Evolutionary conservation across 2,329 filamentous ascomycete species (phyloP).

Genomic region (Pseudopyricularia javanii): DNA sequence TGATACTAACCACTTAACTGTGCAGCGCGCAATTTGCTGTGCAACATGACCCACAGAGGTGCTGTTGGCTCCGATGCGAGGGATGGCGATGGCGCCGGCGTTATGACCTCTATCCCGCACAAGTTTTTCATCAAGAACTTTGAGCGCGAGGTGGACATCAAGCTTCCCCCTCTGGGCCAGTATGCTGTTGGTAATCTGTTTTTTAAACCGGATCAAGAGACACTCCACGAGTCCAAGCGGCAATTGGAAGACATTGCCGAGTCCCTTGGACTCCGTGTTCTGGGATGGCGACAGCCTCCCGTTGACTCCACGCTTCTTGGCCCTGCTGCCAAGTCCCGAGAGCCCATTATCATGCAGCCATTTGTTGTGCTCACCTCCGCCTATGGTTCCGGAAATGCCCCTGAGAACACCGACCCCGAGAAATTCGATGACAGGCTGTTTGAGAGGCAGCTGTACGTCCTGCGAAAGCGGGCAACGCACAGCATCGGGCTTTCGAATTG

Average conservation of each 20-base stretch:
- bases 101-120: constrained; percentile 98
- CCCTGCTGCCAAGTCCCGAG: constrained; percentile 82
- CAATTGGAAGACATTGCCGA: constrained; percentile 92
- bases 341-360: constrained; percentile 90
- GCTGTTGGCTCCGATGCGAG: constrained; percentile 95
- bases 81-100: constrained; percentile 95
- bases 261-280: constrained; percentile 72
- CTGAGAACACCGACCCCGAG: constrained; percentile 65
- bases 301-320: constrained; percentile 87
- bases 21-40: constrained; percentile 78
- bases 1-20: background rate
- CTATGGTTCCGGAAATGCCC: constrained; percentile 71
- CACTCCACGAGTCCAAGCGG: constrained; percentile 77
- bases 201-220: constrained; percentile 92
- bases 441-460: constrained; percentile 84
- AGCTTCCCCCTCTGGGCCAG: constrained; percentile 77
- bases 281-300: constrained; percentile 94
- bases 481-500: constrained; percentile 93
- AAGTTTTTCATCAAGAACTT: constrained; percentile 99
- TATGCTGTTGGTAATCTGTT: constrained; percentile 97
- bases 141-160: constrained; percentile 76
- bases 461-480: constrained; percentile 90
- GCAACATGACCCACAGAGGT: constrained; percentile 99
- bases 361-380: constrained; percentile 81
- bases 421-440: constrained; percentile 77